Base-by-base conservation (phyloP, 176 grass and related monocot genomes). In the Microstegium vimineum region DNA sequence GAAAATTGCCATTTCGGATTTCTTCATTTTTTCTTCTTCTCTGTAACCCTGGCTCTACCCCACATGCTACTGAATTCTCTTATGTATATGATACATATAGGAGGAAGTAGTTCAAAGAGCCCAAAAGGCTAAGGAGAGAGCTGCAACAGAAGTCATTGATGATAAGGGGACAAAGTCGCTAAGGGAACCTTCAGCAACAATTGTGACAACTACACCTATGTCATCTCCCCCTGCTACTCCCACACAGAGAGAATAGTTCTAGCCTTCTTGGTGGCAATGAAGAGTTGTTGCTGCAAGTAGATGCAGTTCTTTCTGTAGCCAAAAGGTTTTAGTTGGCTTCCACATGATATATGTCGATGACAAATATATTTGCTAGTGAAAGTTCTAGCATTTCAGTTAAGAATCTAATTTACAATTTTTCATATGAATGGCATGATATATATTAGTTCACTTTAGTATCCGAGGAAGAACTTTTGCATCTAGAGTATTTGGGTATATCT, bases 91-190 rank as follows among this genome's bases (percentile, higher is more conserved):
- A 26, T 66, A 37, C 77, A 75, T 82, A 56, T 87, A 93, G 95
- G 95, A 98, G 40, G 95, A 98, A 78, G 95, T 95, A 75, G 43
- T 93, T 57, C 64, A 87, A 35, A 98, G 95, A 85, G 92, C 95
- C 30, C 92, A 98, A 66, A 98, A 91, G 36, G 92, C 95, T 2
- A 98, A 95, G 82, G 89, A 93, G 66, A 90, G 87, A 90, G 92
- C 95, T 73, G 86, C 95, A 18, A 71, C 80, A 35, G 90, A 95
- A 85, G 90, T 85, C 3, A 57, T 66, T 28, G 92, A 87, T 38
- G 86, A 82, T 57, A 89, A 90, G 43, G 68, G 51, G 33, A 68
- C 76, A 15, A 92, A 81, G 35, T 81, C 87, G 49, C 60, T 89
- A 22, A 69, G 8, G n/a, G 83, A 62, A 73, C 45, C 86, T 83